Base-by-base conservation (phyloP, 148 eudicot species). In the Rhododendron mucronatum region DNA sequence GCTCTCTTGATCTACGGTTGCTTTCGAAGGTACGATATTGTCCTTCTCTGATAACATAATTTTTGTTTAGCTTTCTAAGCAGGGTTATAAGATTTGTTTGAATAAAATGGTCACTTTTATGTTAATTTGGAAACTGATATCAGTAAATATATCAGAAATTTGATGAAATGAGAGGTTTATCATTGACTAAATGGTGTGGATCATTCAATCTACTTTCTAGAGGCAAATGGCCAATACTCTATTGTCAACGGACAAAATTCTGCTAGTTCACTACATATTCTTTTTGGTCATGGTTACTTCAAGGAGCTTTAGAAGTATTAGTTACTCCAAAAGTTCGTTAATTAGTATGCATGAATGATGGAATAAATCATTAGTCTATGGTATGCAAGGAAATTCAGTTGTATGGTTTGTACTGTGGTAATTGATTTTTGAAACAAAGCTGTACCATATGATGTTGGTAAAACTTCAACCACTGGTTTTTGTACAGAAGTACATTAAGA, bases 1-100 rank as follows among this genome's bases (percentile, higher is more conserved):
- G 90, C 91, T 95, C 98, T 84, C 93, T 97, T 90, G 99, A 97
- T 93, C 94, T 94, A 80, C 76, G 93, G 84, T 90, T 97, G 93
- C 91, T 97, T 82, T 92, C 98, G 57, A 94, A 95, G 95, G 99
- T 95, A 93, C 63, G 85, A 16, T 53, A 85, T 55, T 86, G 13
- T 30, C 14, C 39, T 55, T 76, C 41, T 39, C 45, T 82, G 15
- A 55, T 61, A 45, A 45, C 51, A 65, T 80, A 82, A 28, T 26
- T 14, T 82, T 82, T 55, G 61, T 71, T 28, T 48, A 84, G 45
- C 48, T 84, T 50, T 15, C 65, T 71, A 3, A 14, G 30, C 63
- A 15, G 41, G n/a, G 76, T 57, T 45, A 28, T 48, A 20, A 30
- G 15, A 50, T 84, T 28, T 84, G 30, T 12, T 74, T 53, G 48